phyloP scores from a whole-genome alignment of 371 early-diverging fungal species.

The Coemansia sp. region DNA sequence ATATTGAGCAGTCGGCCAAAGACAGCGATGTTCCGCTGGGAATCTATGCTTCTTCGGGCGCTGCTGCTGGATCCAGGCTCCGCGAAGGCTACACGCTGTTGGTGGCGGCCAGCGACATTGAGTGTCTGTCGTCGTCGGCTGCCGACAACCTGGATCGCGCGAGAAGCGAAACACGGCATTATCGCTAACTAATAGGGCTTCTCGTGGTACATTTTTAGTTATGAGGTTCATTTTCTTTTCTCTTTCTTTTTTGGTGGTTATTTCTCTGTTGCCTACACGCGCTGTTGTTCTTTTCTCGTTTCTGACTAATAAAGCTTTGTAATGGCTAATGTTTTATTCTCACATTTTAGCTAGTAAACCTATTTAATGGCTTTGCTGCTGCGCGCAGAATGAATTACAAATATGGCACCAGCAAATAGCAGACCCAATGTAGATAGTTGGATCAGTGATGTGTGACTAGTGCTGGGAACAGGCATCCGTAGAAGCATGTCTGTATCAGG shows the following conservation, averaged over 20 bases:
- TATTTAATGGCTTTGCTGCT: neutral
- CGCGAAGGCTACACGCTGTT: constrained; percentile 41
- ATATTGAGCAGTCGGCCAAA: constrained; percentile 30
- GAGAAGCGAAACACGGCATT: constrained; percentile 21
- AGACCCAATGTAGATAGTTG: constrained; percentile 20
- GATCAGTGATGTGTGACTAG: constrained; percentile 6
- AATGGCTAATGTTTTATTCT: neutral
- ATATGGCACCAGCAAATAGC: constrained; percentile 26
- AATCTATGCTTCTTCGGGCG: constrained; percentile 51
- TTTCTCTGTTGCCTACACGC: neutral
- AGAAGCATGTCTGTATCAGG: constrained; percentile 34
- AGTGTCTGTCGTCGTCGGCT: constrained; percentile 50
- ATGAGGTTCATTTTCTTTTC: neutral
- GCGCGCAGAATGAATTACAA: neutral
- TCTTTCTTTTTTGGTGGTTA: neutral
- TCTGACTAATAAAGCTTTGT: neutral
- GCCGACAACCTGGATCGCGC: constrained; percentile 45
- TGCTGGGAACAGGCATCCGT: constrained; percentile 36
- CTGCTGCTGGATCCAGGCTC: constrained; percentile 21
- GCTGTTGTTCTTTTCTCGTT: neutral
- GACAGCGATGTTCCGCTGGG: constrained; percentile 40
- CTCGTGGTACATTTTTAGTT: constrained; percentile 2
- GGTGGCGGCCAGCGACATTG: constrained; percentile 55
- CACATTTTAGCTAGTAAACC: neutral
- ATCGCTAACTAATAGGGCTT: constrained; percentile 17